Percentiles rank a stretch among this genome's conserved stretches.
phyloP scores from a whole-genome alignment of 1,284 basidiomycete species.

The Moesziomyces aphidis region DNA sequence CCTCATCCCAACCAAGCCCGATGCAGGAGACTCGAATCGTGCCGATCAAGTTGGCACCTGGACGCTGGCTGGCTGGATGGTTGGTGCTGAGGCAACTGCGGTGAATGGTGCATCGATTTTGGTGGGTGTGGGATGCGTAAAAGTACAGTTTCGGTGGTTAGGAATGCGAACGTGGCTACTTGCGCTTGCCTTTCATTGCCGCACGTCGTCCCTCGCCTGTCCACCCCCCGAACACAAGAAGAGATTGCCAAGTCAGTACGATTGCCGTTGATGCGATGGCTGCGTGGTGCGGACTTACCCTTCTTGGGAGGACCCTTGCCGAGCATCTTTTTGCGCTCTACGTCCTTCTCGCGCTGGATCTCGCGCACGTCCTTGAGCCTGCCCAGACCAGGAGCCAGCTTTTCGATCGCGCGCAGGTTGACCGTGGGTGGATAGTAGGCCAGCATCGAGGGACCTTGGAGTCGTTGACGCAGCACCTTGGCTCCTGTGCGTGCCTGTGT shows the following conservation, averaged over 20 bases:
- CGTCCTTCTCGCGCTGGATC: conserved; percentile 55
- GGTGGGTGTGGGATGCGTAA: neutral
- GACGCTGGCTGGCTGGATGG: too few relatives aligned
- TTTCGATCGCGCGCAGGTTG: conserved; percentile 47
- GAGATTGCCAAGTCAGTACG: neutral
- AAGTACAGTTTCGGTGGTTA: neutral
- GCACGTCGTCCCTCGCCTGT: conserved; percentile 65
- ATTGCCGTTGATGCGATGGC: neutral
- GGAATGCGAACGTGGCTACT: conserved; percentile 17
- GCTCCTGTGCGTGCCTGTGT: conserved; percentile 56
- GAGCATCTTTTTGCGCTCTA: conserved; percentile 60
- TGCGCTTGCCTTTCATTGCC: conserved; percentile 65
- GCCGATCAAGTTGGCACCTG: too few relatives aligned
- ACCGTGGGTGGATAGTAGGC: conserved; percentile 62
- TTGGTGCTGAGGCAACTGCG: too few relatives aligned
- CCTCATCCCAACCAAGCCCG: too few relatives aligned
- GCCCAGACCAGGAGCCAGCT: conserved; percentile 29
- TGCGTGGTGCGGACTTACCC: conserved; percentile 52
- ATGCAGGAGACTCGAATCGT: too few relatives aligned
- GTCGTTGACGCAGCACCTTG: conserved; percentile 55
- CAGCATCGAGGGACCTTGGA: conserved; percentile 63
- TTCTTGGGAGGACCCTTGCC: conserved; percentile 67
- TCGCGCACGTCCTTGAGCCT: conserved; percentile 47
- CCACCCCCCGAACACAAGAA: neutral
- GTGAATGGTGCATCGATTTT: neutral